phyloP scores from a whole-genome alignment of 495 filamentous ascomycete genomes.

The Tuber umbilicatum region DNA sequence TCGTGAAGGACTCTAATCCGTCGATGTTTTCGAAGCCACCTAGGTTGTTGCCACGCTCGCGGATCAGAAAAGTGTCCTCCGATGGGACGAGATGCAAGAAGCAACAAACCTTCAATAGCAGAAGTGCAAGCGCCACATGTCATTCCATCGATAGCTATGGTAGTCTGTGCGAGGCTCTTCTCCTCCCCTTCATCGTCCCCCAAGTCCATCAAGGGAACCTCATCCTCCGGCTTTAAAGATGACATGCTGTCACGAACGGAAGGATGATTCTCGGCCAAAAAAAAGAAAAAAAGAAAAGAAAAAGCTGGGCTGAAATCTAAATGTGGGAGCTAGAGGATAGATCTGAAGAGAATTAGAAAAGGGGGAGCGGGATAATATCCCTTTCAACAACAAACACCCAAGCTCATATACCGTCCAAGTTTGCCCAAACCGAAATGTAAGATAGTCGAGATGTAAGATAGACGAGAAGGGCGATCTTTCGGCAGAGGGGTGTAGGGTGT shows the following conservation, averaged over 20 bases:
- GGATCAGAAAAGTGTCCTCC: neutral
- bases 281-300: neutral
- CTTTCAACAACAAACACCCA: neutral
- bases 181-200: constrained; percentile 3
- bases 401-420: neutral
- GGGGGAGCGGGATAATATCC: neutral
- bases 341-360: neutral
- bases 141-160: constrained; percentile 90
- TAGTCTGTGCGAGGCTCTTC: constrained; percentile 58
- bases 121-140: constrained; percentile 94
- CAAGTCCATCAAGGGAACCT: constrained; percentile 24
- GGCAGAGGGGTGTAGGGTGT: neutral
- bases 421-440: neutral
- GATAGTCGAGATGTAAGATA: neutral
- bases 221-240: neutral
- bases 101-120: constrained; percentile 76
- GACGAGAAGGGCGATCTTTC: neutral
- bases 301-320: neutral
- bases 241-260: constrained; percentile 2
- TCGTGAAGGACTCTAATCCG: constrained; percentile 74
- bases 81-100: neutral
- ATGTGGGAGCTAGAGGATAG: neutral
- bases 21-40: constrained; percentile 71
- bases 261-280: neutral
- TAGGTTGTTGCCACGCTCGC: neutral